phyloP scores from a whole-genome alignment of 768 basidiomycete genomes.

The Termitomyces sp. region DNA sequence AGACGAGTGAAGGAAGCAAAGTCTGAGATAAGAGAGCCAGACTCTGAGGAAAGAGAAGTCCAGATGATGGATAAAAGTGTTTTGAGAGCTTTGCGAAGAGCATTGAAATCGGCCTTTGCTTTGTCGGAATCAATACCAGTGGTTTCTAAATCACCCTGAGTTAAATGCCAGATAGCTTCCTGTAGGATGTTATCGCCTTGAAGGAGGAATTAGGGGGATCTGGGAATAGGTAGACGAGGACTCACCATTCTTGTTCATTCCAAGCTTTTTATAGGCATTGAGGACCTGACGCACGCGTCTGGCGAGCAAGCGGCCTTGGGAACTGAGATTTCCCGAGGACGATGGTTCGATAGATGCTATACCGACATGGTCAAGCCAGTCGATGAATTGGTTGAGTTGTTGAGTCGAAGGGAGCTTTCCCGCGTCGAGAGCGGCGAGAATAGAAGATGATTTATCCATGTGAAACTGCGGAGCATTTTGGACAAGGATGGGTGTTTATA shows the following conservation, averaged over 20 bases:
- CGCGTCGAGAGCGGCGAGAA: conserved; percentile 63
- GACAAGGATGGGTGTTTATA: not conserved
- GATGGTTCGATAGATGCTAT: conserved; percentile 40
- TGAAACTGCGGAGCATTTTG: not conserved
- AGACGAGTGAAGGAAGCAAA: conserved; percentile 61
- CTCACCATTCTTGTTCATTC: conserved; percentile 52
- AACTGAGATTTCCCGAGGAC: conserved; percentile 37
- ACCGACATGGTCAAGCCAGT: conserved; percentile 46
- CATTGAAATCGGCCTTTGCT: conserved; percentile 42
- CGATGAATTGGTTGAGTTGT: conserved; percentile 48
- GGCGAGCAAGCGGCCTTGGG: conserved; percentile 48
- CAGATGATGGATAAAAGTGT: conserved; percentile 48
- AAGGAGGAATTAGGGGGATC: not conserved
- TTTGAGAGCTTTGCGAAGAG: conserved; percentile 43
- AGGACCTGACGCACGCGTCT: conserved; percentile 45
- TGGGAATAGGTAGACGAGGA: not conserved
- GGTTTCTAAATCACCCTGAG: conserved; percentile 41
- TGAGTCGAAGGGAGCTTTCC: conserved; percentile 64
- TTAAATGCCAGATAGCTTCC: conserved; percentile 59
- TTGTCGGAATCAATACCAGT: conserved; percentile 33
- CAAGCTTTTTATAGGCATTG: conserved; percentile 51
- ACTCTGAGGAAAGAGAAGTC: conserved; percentile 47
- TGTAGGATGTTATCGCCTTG: conserved; percentile 63
- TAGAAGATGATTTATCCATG: conserved; percentile 61
- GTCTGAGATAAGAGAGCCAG: conserved; percentile 49